Conservation (phyloP, 192 early-diverging fungal species). For the Podila minutissima region DNA sequence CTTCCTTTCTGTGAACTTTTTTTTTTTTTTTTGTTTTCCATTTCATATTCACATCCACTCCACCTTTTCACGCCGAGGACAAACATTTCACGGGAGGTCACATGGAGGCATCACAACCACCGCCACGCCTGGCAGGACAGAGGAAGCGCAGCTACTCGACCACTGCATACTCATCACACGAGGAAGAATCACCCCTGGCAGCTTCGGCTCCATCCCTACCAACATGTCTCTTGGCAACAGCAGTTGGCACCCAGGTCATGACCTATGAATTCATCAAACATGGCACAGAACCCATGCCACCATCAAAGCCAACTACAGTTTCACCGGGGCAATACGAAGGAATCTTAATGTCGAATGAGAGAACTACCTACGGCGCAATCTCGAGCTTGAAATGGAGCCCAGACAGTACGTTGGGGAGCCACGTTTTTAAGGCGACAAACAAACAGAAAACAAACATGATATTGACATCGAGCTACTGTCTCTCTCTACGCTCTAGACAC, state of each 20-base stretch:
- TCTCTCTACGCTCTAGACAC: constrained; percentile 11
- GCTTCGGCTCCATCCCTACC: constrained; percentile 4
- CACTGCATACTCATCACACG: constrained; percentile 42
- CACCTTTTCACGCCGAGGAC: background rate
- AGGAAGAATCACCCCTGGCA: constrained; percentile 16
- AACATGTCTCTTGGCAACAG: constrained; percentile 21
- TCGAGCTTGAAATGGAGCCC: constrained; percentile 46
- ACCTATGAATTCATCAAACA: constrained; percentile 36
- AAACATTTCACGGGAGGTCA: background rate
- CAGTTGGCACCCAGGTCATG: constrained; percentile 18
- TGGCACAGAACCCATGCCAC: background rate
- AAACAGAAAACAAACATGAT: background rate
- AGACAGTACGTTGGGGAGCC: constrained; percentile 24
- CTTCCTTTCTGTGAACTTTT: background rate
- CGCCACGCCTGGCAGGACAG: constrained; percentile 13
- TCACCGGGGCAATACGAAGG: constrained; percentile 35
- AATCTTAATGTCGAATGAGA: constrained; percentile 32
- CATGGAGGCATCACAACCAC: constrained; percentile 27
- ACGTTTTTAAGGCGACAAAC: background rate
- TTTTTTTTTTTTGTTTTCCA: background rate
- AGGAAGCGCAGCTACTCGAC: constrained; percentile 46
- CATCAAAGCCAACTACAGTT: constrained; percentile 11
- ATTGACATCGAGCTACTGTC: background rate
- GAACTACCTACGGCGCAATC: constrained; percentile 6
- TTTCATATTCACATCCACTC: background rate